Percentiles rank a stretch among this genome's conserved stretches.
Conservation (phyloP, 2,329 filamentous ascomycete genomes). For the Trichoderma lentiforme region DNA sequence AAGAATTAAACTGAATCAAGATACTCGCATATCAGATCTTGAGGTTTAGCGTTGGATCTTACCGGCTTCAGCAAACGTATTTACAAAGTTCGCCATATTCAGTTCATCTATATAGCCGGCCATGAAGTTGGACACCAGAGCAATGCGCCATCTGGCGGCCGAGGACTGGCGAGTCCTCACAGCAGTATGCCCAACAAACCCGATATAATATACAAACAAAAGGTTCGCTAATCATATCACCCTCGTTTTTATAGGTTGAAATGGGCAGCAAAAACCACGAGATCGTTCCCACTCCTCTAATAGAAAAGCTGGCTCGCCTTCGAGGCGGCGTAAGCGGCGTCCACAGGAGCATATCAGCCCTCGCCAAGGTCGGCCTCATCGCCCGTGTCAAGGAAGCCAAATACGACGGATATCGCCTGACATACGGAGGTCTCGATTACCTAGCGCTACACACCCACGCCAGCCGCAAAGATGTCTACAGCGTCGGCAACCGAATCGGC, state of each 20-base stretch:
- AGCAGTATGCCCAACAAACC: conserved; percentile 59
- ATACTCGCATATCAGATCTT: background rate
- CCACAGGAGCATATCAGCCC: conserved; percentile 79
- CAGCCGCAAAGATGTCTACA: conserved; percentile 77
- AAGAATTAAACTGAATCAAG: background rate
- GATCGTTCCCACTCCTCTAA: conserved; percentile 86
- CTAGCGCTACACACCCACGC: conserved; percentile 90
- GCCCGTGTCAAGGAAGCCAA: conserved; percentile 91
- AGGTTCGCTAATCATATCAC: background rate
- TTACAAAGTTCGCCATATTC: background rate
- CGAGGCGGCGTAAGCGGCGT: conserved; percentile 75
- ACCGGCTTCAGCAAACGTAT: background rate
- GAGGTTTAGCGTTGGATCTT: background rate
- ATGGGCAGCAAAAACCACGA: conserved; percentile 95
- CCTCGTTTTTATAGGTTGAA: conserved; percentile 64
- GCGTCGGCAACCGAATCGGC: conserved; percentile 88
- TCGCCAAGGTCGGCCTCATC: conserved; percentile 90
- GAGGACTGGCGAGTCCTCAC: conserved; percentile 96
- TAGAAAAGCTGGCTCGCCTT: conserved; percentile 77
- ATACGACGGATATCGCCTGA: conserved; percentile 95
- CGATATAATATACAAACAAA: background rate
- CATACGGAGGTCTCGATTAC: conserved; percentile 96
- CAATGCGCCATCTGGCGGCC: conserved; percentile 82
- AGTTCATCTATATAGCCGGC: conserved; percentile 21
- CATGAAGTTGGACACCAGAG: conserved; percentile 95